Percentiles rank a stretch among this genome's conserved stretches.
Conservation (phyloP, 2,329 filamentous ascomycete species). For the Pseudogymnoascus sp. region DNA sequence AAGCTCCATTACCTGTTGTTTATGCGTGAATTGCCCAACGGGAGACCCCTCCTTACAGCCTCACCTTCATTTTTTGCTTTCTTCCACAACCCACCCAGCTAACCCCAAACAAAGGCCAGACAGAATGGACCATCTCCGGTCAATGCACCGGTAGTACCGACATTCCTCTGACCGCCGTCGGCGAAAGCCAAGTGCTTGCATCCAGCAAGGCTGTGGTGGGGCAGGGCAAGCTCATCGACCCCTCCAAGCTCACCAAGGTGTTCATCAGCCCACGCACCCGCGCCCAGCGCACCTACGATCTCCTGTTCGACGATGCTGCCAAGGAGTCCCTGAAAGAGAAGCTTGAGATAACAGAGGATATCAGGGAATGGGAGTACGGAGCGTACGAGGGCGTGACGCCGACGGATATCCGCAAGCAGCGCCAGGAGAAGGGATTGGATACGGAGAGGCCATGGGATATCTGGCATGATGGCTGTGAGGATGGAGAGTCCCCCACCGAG, state of each 20-base stretch:
- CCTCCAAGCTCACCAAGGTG: constrained; percentile 37
- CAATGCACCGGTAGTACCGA: constrained; percentile 80
- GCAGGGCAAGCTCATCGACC: constrained; percentile 74
- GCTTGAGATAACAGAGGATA: constrained; percentile 60
- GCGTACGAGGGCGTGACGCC: constrained; percentile 77
- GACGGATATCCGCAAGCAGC: constrained; percentile 53
- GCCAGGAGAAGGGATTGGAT: constrained; percentile 46
- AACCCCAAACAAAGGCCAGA: constrained; percentile 43
- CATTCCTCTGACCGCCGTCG: constrained; percentile 73
- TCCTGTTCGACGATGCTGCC: constrained; percentile 49
- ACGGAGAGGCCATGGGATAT: constrained; percentile 58
- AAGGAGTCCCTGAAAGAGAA: not conserved
- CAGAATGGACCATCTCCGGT: constrained; percentile 85
- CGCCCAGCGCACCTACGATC: constrained; percentile 78
- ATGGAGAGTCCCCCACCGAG: constrained; percentile 64
- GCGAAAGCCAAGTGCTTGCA: constrained; percentile 64
- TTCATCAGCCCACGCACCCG: constrained; percentile 82
- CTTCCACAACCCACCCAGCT: not conserved
- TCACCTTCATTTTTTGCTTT: not conserved
- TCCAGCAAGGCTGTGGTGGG: constrained; percentile 82
- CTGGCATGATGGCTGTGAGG: constrained; percentile 77
- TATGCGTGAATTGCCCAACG: not conserved
- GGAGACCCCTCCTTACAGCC: not conserved
- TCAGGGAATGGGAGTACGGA: constrained; percentile 87
- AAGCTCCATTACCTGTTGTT: not conserved